Percentiles rank a stretch among this genome's conserved stretches.
Evolutionary conservation across 305 asterid species (phyloP).

Genomic region (Andrographis paniculata): DNA sequence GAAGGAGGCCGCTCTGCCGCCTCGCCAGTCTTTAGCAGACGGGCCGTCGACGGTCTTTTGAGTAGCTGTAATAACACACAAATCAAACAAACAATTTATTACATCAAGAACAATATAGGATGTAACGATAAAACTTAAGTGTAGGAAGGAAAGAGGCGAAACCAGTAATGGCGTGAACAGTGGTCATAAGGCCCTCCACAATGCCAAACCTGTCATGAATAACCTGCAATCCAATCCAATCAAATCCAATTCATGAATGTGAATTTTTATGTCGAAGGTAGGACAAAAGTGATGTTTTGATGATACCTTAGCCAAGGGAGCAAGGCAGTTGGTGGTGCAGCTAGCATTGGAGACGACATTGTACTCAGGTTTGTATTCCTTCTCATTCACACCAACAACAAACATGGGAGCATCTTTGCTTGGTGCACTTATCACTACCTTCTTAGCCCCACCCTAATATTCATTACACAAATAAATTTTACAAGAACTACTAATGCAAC

Average conservation of each 20-base stretch:
- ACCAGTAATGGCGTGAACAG: conserved; percentile 70
- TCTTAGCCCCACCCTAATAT: conserved; percentile 88
- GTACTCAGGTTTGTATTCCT: conserved; percentile 49
- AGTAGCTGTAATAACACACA: no score
- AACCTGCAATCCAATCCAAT: no score
- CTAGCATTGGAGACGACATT: conserved; percentile 67
- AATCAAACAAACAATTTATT: no score
- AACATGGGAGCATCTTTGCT: conserved; percentile 82
- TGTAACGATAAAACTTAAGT: no score
- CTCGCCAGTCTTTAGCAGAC: conserved; percentile 79
- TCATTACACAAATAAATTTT: background rate
- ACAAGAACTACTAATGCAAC: background rate
- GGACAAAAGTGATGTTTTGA: no score
- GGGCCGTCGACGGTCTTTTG: conserved; percentile 83
- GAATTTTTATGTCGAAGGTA: no score
- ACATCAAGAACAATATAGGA: no score
- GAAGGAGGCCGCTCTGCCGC: conserved; percentile 82
- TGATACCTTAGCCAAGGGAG: conserved; percentile 83
- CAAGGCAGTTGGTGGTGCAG: conserved; percentile 77
- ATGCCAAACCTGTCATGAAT: conserved; percentile 67
- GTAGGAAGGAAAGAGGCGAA: no score
- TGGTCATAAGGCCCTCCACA: conserved; percentile 77
- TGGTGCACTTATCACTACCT: conserved; percentile 72
- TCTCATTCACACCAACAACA: conserved; percentile 70
- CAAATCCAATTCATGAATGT: no score